Evolutionary conservation across 169 alveolate genomes (phyloP), one percentile per base, ranked within the genome.

Genomic region (Perkinsus olseni): DNA sequence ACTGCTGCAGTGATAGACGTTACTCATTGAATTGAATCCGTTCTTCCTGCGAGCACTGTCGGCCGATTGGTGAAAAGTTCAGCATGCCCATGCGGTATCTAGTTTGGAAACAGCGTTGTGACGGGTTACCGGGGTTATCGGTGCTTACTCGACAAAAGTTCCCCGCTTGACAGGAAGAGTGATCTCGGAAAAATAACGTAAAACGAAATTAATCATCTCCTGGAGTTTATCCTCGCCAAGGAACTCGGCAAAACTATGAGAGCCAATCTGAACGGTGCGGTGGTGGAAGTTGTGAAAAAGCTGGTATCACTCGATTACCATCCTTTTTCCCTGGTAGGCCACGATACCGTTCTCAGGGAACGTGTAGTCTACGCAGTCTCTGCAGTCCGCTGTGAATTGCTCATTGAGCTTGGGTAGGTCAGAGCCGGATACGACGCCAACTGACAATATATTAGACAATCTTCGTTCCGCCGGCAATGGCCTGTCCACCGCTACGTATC

Each of bases 21-120:
- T 62, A 94, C 99, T 96, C 93, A 97, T 62, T 62, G 34, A 62
- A 62, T 28, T 62, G 82, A 24, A 62, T 62, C 17, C 82, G 96
- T 93, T 99, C 99, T 92, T 97, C 96, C 92, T 96, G 94, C 34
- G 98, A 94, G 92, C 99, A 98, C 95, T 98, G 98, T 92, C 99
- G 95, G 0, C 99, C 99, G 39, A 98, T 98, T 34, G 99, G 99
- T 39, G 98, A 97, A 31, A 99, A 95, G 92, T 99, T 99, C n/a
- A 99, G 91, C 97, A 99, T 93, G 31, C 99, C 99, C 38, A 97
- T 98, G 93, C 99, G 96, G 91, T 93, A 51, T 91, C n/a, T 94
- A 8, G 48, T 21, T 94, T n/a, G n/a, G 92, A 74, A 0, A 20
- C 34, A 21, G 28, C 82, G 21, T 92, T 28, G 39, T 31, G 28